phyloP scores from a whole-genome alignment of 495 filamentous ascomycete species.

The Neurospora sublineolata region DNA sequence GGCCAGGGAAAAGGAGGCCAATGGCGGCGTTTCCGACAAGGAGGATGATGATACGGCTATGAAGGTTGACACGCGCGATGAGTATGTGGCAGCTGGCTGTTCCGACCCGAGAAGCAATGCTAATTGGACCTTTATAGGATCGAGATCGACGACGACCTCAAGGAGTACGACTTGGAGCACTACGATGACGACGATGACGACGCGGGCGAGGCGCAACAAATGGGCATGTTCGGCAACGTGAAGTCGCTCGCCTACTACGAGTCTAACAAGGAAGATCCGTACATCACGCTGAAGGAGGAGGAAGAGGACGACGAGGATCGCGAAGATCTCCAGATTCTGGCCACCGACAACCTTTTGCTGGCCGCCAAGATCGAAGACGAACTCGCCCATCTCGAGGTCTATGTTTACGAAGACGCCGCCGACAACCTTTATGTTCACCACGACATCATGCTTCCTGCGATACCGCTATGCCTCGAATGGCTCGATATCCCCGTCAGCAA shows the following conservation, averaged over 20 bases:
- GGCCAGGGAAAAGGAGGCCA: constrained; percentile 37
- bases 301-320: constrained; percentile 68
- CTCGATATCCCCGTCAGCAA: constrained; percentile 77
- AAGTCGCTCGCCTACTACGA: constrained; percentile 87
- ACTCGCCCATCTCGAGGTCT: constrained; percentile 90
- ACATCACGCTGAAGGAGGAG: constrained; percentile 72
- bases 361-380: constrained; percentile 94
- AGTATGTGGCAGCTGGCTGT: constrained; percentile 3
- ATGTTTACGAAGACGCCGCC: constrained; percentile 87
- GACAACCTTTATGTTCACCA: constrained; percentile 99
- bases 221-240: constrained; percentile 92
- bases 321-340: constrained; percentile 86
- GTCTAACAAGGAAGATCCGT: constrained; percentile 86
- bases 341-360: constrained; percentile 83
- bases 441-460: constrained; percentile 97
- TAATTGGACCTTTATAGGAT: constrained; percentile 21
- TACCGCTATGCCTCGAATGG: constrained; percentile 94
- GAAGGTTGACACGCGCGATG: constrained; percentile 12
- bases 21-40: constrained; percentile 16
- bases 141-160: constrained; percentile 63
- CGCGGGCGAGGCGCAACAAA: constrained; percentile 48
- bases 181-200: constrained; percentile 74
- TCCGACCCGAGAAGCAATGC: neutral
- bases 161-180: constrained; percentile 90
- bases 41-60: constrained; percentile 2